Evolutionary conservation across 1,139 yeast genomes (phyloP), one percentile per base, ranked within the genome.

Genomic region (Arxiozyma slooffiae): DNA sequence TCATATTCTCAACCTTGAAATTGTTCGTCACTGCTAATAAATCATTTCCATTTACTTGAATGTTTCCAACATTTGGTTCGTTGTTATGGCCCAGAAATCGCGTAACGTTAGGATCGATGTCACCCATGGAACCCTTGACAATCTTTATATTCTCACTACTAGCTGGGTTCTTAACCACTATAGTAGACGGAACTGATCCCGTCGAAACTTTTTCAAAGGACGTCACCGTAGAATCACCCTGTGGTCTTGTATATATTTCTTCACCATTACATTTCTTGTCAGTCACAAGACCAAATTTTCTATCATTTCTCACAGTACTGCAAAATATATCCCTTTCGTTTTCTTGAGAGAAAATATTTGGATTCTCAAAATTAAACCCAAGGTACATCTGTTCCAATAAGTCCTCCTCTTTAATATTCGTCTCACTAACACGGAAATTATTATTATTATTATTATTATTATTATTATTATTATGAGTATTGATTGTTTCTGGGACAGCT

Each of bases 351-450:
- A 56, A 51, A 4, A 54, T 50, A 18, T 49, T 51, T 18, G 60
- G 55, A 47, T 58, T 59, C 34, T 57, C 64, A 41, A 60, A 55
- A 51, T 60, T 62, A 48, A 62, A 57, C 36, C 60, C 63, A 51
- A 57, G 52, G 46, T 57, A 60, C 52, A 56, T 51, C 38, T 58
- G 55, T 41, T 58, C 56, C 17, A 52, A 42, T 22, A 49, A 30
- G 36, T 51, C 50, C 20, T 49, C 53, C 38, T 49, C 53, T 26
- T 50, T 47, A 14, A 39, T 16, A 16, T 41, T 44, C 18, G 39
- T 41, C n/a, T 37, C 39, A 22, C 22, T 23, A 16, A 14, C 7
- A 23, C 21, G 18, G 6, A 9, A 21, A 21, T 43, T 39, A 34
- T 11, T 8, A 20, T n/a, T 37, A 18, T 17, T 38, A 14, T 22